phyloP scores from a whole-genome alignment of 371 early-diverging fungal genomes.

The Syncephalastrum racemosum region DNA sequence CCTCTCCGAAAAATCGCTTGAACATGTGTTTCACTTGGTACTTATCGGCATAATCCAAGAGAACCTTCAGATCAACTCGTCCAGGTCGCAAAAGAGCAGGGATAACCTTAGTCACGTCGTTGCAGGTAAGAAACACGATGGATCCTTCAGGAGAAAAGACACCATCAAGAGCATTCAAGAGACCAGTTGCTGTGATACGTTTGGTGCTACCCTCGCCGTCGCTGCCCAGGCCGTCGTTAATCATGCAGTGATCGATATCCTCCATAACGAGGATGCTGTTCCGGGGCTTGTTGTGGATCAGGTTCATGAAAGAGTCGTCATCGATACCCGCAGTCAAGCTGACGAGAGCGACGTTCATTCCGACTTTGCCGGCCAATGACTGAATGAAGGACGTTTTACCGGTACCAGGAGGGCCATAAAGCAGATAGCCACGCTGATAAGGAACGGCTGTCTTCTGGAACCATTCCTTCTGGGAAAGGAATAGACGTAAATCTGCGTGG shows the following conservation, averaged over 20 bases:
- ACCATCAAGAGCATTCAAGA: constrained; percentile 95
- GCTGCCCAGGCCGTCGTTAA: constrained; percentile 17
- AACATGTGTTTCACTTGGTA: constrained; percentile 67
- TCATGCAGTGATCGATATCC: constrained; percentile 48
- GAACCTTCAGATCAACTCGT: constrained; percentile 87
- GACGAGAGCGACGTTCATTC: constrained; percentile 43
- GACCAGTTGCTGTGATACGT: constrained; percentile 86
- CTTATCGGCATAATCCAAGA: constrained; percentile 73
- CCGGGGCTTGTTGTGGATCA: constrained; percentile 27
- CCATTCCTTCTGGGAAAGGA: constrained; percentile 59
- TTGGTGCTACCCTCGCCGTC: constrained; percentile 19
- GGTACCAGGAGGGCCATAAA: constrained; percentile 73
- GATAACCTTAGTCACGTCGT: constrained; percentile 89
- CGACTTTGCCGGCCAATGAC: constrained; percentile 56
- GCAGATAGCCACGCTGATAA: constrained; percentile 84
- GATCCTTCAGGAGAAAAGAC: constrained; percentile 89
- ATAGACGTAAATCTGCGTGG: constrained; percentile 29
- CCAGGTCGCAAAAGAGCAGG: constrained; percentile 96
- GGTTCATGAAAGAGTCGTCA: constrained; percentile 32
- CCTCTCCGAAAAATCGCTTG: constrained; percentile 39
- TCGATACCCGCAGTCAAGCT: constrained; percentile 32
- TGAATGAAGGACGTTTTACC: constrained; percentile 69
- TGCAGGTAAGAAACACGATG: constrained; percentile 94
- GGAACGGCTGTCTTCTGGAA: constrained; percentile 90
- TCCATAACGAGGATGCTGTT: constrained; percentile 46